These are phyloP conservation scores for Trichoderma gamsii DNA, from an alignment of 495 filamentous ascomycete species.

Conservation along the genomic window DNA sequence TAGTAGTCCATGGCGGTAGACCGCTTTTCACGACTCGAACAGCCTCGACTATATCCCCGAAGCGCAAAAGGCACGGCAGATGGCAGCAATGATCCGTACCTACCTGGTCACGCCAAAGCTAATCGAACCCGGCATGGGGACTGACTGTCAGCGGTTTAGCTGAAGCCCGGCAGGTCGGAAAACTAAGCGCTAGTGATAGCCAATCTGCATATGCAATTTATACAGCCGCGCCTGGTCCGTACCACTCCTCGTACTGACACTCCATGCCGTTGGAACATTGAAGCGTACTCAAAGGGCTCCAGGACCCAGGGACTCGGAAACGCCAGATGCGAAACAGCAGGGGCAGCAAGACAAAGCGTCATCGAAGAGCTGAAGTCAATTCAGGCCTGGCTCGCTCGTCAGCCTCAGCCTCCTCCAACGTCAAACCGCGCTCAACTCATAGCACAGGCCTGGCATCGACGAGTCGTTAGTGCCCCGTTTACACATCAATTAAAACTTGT, in stretches of 20 bases:
- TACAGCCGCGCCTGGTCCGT: constrained; percentile 3
- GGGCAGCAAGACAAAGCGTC: not conserved
- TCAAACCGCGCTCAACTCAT: constrained; percentile 7
- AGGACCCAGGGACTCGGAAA: constrained; percentile 9
- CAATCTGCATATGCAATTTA: constrained; percentile 13
- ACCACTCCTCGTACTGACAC: not conserved
- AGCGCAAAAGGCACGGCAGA: not conserved
- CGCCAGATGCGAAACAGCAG: not conserved
- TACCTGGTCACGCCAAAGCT: not conserved
- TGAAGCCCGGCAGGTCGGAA: constrained; percentile 4
- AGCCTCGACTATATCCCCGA: not conserved
- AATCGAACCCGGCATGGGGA: not conserved
- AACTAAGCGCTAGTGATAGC: constrained; percentile 10
- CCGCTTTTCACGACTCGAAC: not conserved
- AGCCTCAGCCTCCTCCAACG: constrained; percentile 8
- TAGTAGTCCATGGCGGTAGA: not conserved
- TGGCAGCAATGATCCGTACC: not conserved
- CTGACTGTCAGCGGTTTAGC: constrained; percentile 6
- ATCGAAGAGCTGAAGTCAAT: constrained; percentile 8
- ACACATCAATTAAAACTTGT: not conserved
- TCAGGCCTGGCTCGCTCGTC: not conserved
- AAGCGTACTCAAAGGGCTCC: not conserved
- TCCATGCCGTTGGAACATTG: not conserved
- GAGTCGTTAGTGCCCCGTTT: not conserved
- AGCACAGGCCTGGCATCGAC: not conserved